Conservation (phyloP, 192 early-diverging fungal species). For the Dispira simplex region DNA sequence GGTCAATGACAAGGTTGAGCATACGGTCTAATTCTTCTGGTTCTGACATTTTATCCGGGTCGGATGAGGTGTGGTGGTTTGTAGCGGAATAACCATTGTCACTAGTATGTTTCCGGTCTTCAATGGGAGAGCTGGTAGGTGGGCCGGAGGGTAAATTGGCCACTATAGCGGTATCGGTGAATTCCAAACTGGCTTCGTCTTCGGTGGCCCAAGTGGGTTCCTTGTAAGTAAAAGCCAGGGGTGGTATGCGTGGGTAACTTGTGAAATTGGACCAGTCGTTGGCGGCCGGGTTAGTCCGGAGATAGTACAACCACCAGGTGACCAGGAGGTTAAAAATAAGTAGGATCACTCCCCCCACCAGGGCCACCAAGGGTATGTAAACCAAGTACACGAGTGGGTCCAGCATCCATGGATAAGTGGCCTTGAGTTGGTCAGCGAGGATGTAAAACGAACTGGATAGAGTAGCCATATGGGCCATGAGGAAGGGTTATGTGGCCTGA, state of each 20-base stretch:
- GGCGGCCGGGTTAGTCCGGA: not conserved
- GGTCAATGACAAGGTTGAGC: slow-evolving; percentile 11
- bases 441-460: no score
- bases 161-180: slow-evolving; percentile 3
- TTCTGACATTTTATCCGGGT: no score
- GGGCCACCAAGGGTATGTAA: no score
- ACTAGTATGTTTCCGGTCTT: not conserved
- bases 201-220: slow-evolving; percentile 7
- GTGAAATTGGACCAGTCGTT: not conserved
- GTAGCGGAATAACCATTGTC: not conserved
- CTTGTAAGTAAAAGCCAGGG: not conserved
- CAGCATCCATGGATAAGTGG: no score
- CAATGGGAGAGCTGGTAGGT: not conserved
- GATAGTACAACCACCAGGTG: not conserved
- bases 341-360: not conserved
- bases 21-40: slow-evolving; percentile 1
- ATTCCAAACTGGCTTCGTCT: slow-evolving; percentile 3
- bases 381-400: no score
- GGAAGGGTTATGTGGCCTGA: no score
- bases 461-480: no score
- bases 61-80: not conserved
- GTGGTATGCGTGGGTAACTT: slow-evolving; percentile 2
- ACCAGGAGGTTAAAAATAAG: not conserved
- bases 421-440: no score
- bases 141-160: not conserved